phyloP scores from a whole-genome alignment of 2,329 filamentous ascomycete species.

The Rhynchosporium secalis region DNA sequence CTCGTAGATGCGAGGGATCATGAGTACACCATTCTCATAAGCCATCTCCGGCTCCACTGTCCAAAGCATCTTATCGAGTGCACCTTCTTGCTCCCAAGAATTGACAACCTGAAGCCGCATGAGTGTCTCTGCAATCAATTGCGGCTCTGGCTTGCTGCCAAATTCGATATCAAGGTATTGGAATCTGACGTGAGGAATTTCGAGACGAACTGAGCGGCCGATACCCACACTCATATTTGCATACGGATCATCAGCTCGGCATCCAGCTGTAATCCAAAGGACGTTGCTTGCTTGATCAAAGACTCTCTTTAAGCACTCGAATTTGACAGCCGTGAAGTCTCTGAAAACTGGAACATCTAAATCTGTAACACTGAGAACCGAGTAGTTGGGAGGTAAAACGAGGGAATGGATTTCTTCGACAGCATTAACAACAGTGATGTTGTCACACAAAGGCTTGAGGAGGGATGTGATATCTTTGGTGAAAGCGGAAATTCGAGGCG shows the following conservation, averaged over 20 bases:
- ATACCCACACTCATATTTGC: conserved; percentile 23
- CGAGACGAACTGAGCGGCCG: conserved; percentile 11
- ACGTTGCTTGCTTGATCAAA: conserved; percentile 22
- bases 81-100: conserved; percentile 1
- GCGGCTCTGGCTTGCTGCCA: neutral
- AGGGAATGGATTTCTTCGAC: neutral
- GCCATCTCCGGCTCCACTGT: conserved; percentile 27
- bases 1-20: conserved; percentile 21
- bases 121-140: conserved; percentile 19
- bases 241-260: conserved; percentile 23
- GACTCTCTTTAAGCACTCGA: conserved; percentile 30
- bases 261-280: conserved; percentile 30
- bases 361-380: conserved; percentile 33
- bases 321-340: conserved; percentile 27
- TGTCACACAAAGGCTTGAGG: neutral
- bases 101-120: conserved; percentile 17
- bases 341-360: conserved; percentile 38
- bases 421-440: neutral
- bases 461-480: neutral
- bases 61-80: conserved; percentile 17
- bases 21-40: conserved; percentile 17
- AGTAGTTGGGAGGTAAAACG: neutral
- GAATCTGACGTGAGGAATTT: conserved; percentile 22
- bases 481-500: conserved; percentile 4
- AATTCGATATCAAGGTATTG: conserved; percentile 27